phyloP scores from a whole-genome alignment of 2,329 filamentous ascomycete genomes.

The Thermoascus crustaceus region DNA sequence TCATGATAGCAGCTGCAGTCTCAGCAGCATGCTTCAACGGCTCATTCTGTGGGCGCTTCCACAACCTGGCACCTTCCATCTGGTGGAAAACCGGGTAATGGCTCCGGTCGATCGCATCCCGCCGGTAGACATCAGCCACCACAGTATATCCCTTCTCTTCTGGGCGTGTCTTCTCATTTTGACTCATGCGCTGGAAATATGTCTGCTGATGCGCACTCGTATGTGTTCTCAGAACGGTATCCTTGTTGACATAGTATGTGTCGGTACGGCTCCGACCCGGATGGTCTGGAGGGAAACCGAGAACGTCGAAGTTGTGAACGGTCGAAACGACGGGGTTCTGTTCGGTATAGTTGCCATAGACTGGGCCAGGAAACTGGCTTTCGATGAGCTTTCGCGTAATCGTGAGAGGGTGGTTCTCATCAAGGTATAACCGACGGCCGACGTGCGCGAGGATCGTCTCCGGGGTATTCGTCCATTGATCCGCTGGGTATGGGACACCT shows the following conservation, averaged over 20 bases:
- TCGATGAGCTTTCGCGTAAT: constrained; percentile 92
- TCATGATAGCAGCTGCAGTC: constrained; percentile 55
- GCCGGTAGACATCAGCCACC: constrained; percentile 86
- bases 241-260: constrained; percentile 87
- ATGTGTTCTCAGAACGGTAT: constrained; percentile 81
- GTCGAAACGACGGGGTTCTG: constrained; percentile 79
- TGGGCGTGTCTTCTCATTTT: constrained; percentile 26
- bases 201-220: constrained; percentile 89
- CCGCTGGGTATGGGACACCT: constrained; percentile 56
- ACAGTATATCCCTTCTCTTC: constrained; percentile 69
- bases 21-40: constrained; percentile 28
- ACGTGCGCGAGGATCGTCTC: constrained; percentile 65
- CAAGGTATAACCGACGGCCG: constrained; percentile 74
- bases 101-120: constrained; percentile 88
- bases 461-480: constrained; percentile 81
- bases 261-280: constrained; percentile 80
- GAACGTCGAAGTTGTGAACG: constrained; percentile 88
- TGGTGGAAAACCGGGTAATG: constrained; percentile 98
- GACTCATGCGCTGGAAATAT: constrained; percentile 61
- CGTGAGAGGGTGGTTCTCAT: constrained; percentile 77
- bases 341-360: constrained; percentile 68
- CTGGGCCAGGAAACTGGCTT: constrained; percentile 67
- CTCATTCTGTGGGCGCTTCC: constrained; percentile 54
- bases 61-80: constrained; percentile 91
- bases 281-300: constrained; percentile 83